Evolutionary conservation across 495 filamentous ascomycete genomes (phyloP), one percentile per base, ranked within the genome.

Genomic region (Xylaria castorea): DNA sequence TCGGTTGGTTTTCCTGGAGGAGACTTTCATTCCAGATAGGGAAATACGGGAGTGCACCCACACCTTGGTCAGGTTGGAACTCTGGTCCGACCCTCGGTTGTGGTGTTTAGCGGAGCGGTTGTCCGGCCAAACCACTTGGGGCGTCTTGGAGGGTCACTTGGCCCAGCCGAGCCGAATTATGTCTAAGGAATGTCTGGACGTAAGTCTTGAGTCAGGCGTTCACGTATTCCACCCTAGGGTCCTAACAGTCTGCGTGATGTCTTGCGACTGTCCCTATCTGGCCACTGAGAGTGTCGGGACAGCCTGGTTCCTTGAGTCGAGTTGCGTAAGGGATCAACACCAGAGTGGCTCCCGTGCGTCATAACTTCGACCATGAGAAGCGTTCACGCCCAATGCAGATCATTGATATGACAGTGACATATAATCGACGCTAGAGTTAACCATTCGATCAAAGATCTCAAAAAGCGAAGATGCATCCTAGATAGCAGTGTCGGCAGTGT

Each of bases 341-440:
- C 48, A 14, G 42, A 40, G 69, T 71, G 60, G 69, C 62, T 57
- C 69, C 69, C 53, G 44, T 64, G 69, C 36, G 69, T 65, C 69
- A 71, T 61, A 55, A 40, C 12, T n/a, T 48, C 34, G 30, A 11
- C 40, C 27, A 70, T 14, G 12, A 38, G 32, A 67, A 42, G 63
- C 5, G 38, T 67, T 67, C 63, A 34, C 42, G 40, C 25, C 25
- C 25, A 9, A 50, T 12, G 40, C 42, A 61, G 58, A 48, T 44
- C 22, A 6, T n/a, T 44, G 27, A 48, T 65, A 11, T 25, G 20
- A 65, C 38, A 14, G 36, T 27, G 38, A 14, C 25, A 30, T 46
- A 22, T 20, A 25, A 27, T 38, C 22, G 60, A 44, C 18, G 36
- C 60, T 8, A 44, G 36, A 61, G 27, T n/a, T n/a, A n/a, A n/a